A percentile compares a stretch with the other conserved stretches of the same genome.
phyloP scores from a whole-genome alignment of 2,329 filamentous ascomycete genomes.

The Pseudogymnoascus sp. region DNA sequence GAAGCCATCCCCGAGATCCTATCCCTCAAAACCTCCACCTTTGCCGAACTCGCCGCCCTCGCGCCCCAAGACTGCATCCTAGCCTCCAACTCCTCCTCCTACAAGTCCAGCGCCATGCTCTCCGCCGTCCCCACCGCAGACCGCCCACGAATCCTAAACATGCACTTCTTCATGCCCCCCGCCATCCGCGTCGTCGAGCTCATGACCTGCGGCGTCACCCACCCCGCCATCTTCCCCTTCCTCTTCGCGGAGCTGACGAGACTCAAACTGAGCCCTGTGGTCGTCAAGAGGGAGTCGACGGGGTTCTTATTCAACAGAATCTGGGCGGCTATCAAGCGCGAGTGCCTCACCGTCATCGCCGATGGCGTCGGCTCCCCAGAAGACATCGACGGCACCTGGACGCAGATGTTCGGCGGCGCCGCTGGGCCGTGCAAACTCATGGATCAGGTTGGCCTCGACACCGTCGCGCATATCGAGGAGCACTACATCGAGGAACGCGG shows the following conservation, averaged over 20 bases:
- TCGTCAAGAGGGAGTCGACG: slow-evolving; percentile 30
- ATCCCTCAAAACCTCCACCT: slow-evolving; percentile 33
- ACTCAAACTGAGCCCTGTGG: slow-evolving; percentile 33
- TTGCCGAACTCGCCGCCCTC: slow-evolving; percentile 33
- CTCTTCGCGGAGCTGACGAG: slow-evolving; percentile 26
- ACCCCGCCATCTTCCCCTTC: slow-evolving; percentile 25
- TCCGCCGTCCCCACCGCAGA: slow-evolving; percentile 29
- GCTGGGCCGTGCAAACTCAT: slow-evolving; percentile 34
- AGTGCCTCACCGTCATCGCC: slow-evolving; percentile 29
- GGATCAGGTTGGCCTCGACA: slow-evolving; percentile 35
- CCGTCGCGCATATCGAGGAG: slow-evolving; percentile 34
- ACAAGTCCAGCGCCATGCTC: slow-evolving; percentile 37
- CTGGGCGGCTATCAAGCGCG: slow-evolving; percentile 37
- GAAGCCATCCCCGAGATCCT: slow-evolving; percentile 39
- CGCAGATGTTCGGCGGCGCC: slow-evolving; percentile 29
- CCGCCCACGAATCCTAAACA: slow-evolving; percentile 33
- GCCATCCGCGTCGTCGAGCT: slow-evolving; percentile 29
- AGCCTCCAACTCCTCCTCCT: slow-evolving; percentile 42
- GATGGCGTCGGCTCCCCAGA: slow-evolving; percentile 31
- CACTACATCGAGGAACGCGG: slow-evolving; percentile 31
- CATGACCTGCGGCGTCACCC: slow-evolving; percentile 32
- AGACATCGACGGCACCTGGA: slow-evolving; percentile 34
- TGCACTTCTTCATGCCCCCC: slow-evolving; percentile 35
- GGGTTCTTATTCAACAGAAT: slow-evolving; percentile 37
- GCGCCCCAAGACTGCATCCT: slow-evolving; percentile 33